phyloP scores from a whole-genome alignment of 306 rosid genomes.

The Vicia villosa region DNA sequence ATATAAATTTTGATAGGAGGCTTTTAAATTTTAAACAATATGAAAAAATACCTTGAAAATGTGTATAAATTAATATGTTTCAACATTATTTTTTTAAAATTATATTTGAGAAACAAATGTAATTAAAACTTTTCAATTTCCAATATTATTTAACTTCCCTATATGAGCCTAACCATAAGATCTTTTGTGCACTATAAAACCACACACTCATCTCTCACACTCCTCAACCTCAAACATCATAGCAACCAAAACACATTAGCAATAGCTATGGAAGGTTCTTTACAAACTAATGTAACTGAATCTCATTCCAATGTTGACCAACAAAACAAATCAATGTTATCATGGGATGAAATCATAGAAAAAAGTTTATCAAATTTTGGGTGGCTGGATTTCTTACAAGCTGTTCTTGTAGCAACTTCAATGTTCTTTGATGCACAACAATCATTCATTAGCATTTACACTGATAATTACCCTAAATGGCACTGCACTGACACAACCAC shows the following conservation, averaged over 20 bases:
- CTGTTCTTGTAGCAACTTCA: conserved; percentile 32
- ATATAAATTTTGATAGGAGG: too few relatives aligned
- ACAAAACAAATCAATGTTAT: neutral
- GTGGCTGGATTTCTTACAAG: conserved; percentile 36
- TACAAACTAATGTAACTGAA: neutral
- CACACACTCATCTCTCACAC: neutral
- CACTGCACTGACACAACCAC: conserved; percentile 37
- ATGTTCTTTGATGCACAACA: conserved; percentile 49
- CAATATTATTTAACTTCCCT: too few relatives aligned
- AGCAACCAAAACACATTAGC: neutral
- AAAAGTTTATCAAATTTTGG: conserved; percentile 15
- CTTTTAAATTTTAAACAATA: too few relatives aligned
- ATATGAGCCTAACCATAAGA: too few relatives aligned
- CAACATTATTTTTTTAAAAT: too few relatives aligned
- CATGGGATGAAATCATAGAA: conserved; percentile 20
- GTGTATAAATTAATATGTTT: too few relatives aligned
- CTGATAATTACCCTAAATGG: conserved; percentile 46
- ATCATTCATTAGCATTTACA: conserved; percentile 41
- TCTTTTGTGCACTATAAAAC: neutral
- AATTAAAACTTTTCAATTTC: too few relatives aligned
- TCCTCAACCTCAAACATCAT: neutral
- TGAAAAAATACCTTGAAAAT: too few relatives aligned
- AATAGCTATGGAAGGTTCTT: neutral
- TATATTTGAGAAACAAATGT: too few relatives aligned
- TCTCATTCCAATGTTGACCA: neutral